A percentile compares a stretch with the other conserved stretches of the same genome.
These are phyloP conservation scores for Hylodesmum podocarpum DNA, from an alignment of 306 rosid genomes.

Conservation along the genomic window DNA sequence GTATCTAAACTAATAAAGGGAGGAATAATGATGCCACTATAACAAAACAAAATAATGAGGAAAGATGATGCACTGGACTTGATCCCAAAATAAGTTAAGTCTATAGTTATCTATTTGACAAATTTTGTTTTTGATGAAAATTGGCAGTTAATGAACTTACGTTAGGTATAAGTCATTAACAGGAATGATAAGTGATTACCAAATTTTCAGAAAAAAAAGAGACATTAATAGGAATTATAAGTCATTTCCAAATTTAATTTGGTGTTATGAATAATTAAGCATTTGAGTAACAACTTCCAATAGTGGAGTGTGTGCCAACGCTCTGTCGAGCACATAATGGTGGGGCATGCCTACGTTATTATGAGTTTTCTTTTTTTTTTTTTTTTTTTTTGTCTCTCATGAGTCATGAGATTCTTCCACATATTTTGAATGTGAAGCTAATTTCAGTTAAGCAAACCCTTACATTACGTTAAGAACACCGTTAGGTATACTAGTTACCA, in stretches of 20 bases:
- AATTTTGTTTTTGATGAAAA: background rate
- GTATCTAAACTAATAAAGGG: background rate
- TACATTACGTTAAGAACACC: no score
- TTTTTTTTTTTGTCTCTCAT: background rate
- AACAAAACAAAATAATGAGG: background rate
- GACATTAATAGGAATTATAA: background rate
- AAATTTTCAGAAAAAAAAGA: background rate
- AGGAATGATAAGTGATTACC: background rate
- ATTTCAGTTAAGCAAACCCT: background rate
- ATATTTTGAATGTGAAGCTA: background rate
- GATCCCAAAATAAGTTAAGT: background rate
- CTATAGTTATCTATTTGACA: background rate
- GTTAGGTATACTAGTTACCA: background rate
- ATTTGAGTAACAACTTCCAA: background rate
- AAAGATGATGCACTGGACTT: background rate
- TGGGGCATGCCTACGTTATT: background rate
- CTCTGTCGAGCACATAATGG: background rate
- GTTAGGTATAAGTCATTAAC: no score
- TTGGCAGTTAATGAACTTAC: background rate
- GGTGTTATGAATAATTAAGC: background rate
- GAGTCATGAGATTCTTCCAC: background rate
- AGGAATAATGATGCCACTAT: background rate
- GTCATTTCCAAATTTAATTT: background rate
- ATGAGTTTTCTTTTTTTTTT: background rate
- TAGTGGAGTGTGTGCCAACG: background rate